Evolutionary conservation across 768 basidiomycete genomes (phyloP), one percentile per base, ranked within the genome.

Genomic region (Tulasnella sp.): DNA sequence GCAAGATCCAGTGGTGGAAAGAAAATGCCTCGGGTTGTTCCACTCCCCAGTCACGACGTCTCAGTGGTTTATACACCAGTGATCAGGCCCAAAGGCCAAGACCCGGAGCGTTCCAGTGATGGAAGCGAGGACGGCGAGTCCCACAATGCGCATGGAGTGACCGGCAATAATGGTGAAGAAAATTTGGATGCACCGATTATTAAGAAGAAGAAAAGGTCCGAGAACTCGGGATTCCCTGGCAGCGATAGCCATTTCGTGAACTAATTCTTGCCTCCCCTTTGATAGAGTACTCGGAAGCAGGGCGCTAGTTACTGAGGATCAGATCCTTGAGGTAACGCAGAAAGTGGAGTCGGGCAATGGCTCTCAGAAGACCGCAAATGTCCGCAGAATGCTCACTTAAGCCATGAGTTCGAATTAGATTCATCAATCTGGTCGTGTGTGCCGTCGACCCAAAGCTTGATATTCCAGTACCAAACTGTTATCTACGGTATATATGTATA

Each of bases 181-280:
- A 40, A 40, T 40, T 40, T 40, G 39, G 78, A 72, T 5, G 38
- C 48, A 9, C 36, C 24, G 14, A 71, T 73, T 38, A 16, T 46
- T 12, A 79, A 79, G 78, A 79, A 78, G 48, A 78, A 73, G 71
- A 79, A 79, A 56, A 44, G 78, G 78, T 79, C 27, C 9, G 78
- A 24, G 34, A 44, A 44, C 16, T 44, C 39, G 12, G 38, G 10
- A 46, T 31, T 12, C 75, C 58, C 31, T n/a, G 0, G 31, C 14
- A 7, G n/a, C 46, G 3, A 39, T 31, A 27, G 3, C 44, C 3
- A 10, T 16, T 68, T 34, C 16, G 2, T 34, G 12, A 21, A 52
- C n/a, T 52, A 52, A 40, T 44, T 38, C 24, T 42, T 5, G 3
- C 68, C 44, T 21, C 14, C n/a, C 24, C 27, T 27, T 21, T 24